Evolutionary conservation across 371 early-diverging fungal genomes (phyloP).

Genomic region (Mortierella sp.): DNA sequence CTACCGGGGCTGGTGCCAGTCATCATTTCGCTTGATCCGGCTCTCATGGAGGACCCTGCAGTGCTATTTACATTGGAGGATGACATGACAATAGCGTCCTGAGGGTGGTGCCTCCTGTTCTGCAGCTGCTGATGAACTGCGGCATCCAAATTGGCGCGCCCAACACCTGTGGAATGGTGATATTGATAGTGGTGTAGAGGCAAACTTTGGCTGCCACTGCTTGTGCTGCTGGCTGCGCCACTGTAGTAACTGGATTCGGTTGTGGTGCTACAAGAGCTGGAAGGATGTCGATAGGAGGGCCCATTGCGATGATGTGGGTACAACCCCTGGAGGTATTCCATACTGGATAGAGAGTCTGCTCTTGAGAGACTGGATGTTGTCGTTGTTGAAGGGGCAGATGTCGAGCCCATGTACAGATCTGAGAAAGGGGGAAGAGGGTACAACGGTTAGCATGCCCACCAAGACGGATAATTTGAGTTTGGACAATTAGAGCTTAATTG

Average conservation of each 20-base stretch:
- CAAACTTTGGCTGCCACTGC: conserved; percentile 9
- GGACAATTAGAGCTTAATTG: too few relatives aligned
- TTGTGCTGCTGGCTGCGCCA: conserved; percentile 4
- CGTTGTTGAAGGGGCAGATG: conserved; percentile 38
- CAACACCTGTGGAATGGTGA: conserved; percentile 18
- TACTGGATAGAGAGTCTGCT: conserved; percentile 42
- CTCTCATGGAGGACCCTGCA: background rate
- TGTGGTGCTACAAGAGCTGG: conserved; percentile 31
- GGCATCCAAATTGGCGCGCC: conserved; percentile 39
- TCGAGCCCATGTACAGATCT: conserved; percentile 47
- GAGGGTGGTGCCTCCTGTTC: conserved; percentile 12
- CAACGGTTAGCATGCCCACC: background rate
- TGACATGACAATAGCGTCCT: background rate
- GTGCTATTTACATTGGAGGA: background rate
- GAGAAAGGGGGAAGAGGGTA: background rate
- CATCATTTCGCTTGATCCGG: too few relatives aligned
- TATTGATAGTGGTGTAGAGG: conserved; percentile 8
- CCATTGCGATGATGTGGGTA: background rate
- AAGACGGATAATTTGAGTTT: background rate
- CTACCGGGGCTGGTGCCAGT: too few relatives aligned
- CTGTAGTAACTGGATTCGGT: conserved; percentile 30
- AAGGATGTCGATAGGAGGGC: conserved; percentile 19
- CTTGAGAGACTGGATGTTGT: conserved; percentile 46
- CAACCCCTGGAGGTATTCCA: conserved; percentile 38
- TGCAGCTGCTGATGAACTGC: conserved; percentile 33